These are phyloP conservation scores for Colletotrichum cordylinicola DNA, from an alignment of 2,329 filamentous ascomycete genomes.

Conservation along the genomic window DNA sequence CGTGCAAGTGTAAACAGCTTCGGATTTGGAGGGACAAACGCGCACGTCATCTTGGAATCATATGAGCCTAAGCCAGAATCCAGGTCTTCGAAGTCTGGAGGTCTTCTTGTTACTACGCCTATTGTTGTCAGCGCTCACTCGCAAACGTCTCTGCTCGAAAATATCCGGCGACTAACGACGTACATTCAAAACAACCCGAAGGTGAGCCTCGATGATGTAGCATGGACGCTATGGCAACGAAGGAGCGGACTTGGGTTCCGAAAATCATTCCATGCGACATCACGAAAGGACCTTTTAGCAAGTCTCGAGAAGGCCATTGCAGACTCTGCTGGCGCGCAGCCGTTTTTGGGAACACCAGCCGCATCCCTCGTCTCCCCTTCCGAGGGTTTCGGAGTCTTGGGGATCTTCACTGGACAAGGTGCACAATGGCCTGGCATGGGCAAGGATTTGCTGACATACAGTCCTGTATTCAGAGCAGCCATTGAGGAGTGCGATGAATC, in stretches of 20 bases:
- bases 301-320: neutral
- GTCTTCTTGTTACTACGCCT: neutral
- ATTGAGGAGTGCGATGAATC: neutral
- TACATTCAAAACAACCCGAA: neutral
- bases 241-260: neutral
- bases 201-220: neutral
- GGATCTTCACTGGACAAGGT: conserved; percentile 31
- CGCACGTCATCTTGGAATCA: conserved; percentile 30
- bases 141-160: neutral
- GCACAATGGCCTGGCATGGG: conserved; percentile 28
- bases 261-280: neutral
- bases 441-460: conserved; percentile 38
- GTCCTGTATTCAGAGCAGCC: conserved; percentile 33
- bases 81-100: accelerated
- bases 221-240: neutral
- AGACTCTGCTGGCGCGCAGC: neutral
- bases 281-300: neutral
- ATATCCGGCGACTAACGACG: neutral
- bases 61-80: neutral
- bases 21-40: conserved; percentile 32
- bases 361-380: neutral
- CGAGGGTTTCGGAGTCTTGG: neutral
- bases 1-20: conserved; percentile 41
- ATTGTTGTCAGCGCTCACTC: neutral
- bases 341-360: neutral